These are phyloP conservation scores for Nepenthes mirabilis DNA, from an alignment of 148 eudicot genomes.

Conservation along the genomic window DNA sequence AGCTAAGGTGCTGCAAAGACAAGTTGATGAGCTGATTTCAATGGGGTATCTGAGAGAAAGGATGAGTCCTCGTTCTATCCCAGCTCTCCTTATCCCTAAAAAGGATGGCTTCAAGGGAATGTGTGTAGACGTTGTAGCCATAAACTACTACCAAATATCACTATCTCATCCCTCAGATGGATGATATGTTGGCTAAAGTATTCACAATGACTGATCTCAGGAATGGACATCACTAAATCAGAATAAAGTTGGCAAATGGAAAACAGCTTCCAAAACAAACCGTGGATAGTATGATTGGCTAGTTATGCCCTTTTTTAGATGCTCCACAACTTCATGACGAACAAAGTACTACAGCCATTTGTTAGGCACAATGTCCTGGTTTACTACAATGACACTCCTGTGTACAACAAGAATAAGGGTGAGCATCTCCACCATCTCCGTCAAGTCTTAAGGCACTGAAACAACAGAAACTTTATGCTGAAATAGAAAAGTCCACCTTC, in stretches of 20 bases:
- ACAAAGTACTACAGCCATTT: background rate
- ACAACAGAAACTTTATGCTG: slow-evolving; percentile 4
- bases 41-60: background rate
- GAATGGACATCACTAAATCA: background rate
- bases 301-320: background rate
- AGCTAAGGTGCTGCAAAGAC: background rate
- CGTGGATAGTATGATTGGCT: background rate
- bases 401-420: background rate
- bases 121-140: background rate
- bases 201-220: background rate
- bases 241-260: background rate
- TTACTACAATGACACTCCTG: background rate
- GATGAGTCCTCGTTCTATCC: background rate
- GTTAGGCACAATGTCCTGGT: background rate
- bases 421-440: background rate
- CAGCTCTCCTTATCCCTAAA: background rate
- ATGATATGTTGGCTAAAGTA: background rate
- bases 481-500: background rate
- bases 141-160: background rate
- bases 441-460: background rate
- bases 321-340: background rate
- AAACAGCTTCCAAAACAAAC: background rate
- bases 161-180: background rate
- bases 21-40: background rate
- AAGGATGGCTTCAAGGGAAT: background rate